Evolutionary conservation across 257 asterid genomes (phyloP).

Genomic region (Verbena officinalis): DNA sequence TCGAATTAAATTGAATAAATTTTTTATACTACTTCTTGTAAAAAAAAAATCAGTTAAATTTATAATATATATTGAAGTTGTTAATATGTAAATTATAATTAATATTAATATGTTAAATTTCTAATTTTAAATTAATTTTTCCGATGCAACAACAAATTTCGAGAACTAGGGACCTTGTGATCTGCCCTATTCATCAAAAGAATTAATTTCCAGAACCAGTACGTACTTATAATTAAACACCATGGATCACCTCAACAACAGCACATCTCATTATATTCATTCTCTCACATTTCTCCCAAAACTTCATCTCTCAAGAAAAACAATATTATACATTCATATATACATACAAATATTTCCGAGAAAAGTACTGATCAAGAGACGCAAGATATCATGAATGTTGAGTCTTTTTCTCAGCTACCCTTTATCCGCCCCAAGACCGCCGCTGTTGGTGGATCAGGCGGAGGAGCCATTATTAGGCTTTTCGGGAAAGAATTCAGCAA

Average conservation of each 20-base stretch:
- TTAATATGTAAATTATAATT: no score
- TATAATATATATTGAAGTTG: slow-evolving; percentile 19
- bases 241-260: slow-evolving; percentile 20
- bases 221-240: slow-evolving; percentile 45
- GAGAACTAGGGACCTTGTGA: slow-evolving; percentile 47
- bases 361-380: slow-evolving; percentile 56
- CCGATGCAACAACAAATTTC: slow-evolving; percentile 39
- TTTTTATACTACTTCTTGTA: no score
- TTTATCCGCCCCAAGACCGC: slow-evolving; percentile 59
- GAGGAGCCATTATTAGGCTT: slow-evolving; percentile 61
- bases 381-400: slow-evolving; percentile 82
- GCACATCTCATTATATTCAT: neutral
- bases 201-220: slow-evolving; percentile 41
- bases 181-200: slow-evolving; percentile 37
- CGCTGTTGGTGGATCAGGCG: neutral
- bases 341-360: slow-evolving; percentile 39
- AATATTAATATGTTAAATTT: no score
- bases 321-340: no score
- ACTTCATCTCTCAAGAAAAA: neutral
- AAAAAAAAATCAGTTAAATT: slow-evolving; percentile 12
- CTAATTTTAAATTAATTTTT: no score
- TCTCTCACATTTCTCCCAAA: slow-evolving; percentile 11
- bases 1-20: no score
- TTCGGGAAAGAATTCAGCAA: slow-evolving; percentile 73
- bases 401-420: slow-evolving; percentile 91